Base-by-base conservation (phyloP, 23 red algal species). In the Gracilaria gracilis region DNA sequence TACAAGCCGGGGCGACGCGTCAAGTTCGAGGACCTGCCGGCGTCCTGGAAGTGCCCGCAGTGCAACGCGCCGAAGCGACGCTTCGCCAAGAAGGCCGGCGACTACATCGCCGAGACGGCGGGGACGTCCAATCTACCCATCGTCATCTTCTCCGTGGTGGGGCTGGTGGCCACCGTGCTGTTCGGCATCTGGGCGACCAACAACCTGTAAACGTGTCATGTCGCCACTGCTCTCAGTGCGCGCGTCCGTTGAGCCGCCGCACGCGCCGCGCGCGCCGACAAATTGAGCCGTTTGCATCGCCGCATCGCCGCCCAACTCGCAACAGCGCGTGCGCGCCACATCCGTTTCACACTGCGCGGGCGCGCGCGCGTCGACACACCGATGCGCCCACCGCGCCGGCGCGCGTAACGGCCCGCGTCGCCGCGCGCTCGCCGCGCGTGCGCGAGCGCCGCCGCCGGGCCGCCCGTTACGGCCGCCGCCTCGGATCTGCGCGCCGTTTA, bases 61-160 rank as follows among this genome's bases (percentile, higher is more conserved):
- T 98, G 97, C 91, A 83, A 93, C 27, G 93, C 97, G 72, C 93
- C 93, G 19, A 98, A 98, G 80, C 75, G 93, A 21, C 57, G 97
- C 42, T 98, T 98, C 77, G 93, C 91, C 16, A 93, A 93, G 37
- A 98, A 98, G 83, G 90, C 87, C 11, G 97, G 97, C 64, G 90
- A 95, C 55, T 85, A 67, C 53, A 83, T 98, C 39, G 88, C 75
- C 9, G 69, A 84, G 53, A 93, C 86, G 55, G 59, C 76, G 6
- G 91, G 80, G 0, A 93, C 95, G 5, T 84, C 75, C 70, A 98
- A 98, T 42, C 29, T 82, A 14, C 95, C 91, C 69, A 98, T 98
- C 49, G 20, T 98, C 23, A 19, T 94, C 9, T 87, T 98, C 55
- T 90, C 83, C 39, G 2, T 91, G 4, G 62, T 94, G 23, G 95